Conservation (phyloP, 176 grass and related monocot species). For the Panicum miliaceum region DNA sequence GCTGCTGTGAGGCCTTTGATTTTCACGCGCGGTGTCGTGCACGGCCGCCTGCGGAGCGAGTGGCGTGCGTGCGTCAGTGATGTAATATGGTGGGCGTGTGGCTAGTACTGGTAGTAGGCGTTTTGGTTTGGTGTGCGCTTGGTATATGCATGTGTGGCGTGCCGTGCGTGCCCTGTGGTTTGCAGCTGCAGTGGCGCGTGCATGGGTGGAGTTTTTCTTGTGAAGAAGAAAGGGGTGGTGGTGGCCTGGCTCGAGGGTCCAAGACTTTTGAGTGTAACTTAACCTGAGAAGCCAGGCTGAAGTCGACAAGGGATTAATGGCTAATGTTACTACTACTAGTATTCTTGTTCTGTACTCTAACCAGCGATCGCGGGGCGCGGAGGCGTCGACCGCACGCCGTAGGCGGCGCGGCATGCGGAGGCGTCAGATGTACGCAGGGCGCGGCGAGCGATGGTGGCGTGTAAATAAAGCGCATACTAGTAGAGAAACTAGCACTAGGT, state of each 20-base stretch:
- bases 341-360: background rate
- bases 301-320: background rate
- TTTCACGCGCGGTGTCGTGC: no score
- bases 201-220: background rate
- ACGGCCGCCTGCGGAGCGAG: background rate
- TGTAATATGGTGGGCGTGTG: background rate
- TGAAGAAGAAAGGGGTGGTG: background rate
- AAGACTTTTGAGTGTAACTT: background rate
- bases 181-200: conserved; percentile 4
- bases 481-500: background rate
- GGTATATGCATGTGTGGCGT: conserved; percentile 17
- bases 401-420: no score
- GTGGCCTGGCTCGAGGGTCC: background rate
- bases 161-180: background rate
- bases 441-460: no score
- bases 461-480: no score
- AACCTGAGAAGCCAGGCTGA: conserved; percentile 8
- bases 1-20: conserved; percentile 9
- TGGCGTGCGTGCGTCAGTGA: background rate
- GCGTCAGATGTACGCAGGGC: no score
- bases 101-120: conserved; percentile 21
- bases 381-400: no score
- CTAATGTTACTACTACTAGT: background rate
- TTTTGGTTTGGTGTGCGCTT: conserved; percentile 38
- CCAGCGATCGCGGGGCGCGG: no score